phyloP scores from a whole-genome alignment of 352 stramenopile genomes.

The Blastocystis hominis region DNA sequence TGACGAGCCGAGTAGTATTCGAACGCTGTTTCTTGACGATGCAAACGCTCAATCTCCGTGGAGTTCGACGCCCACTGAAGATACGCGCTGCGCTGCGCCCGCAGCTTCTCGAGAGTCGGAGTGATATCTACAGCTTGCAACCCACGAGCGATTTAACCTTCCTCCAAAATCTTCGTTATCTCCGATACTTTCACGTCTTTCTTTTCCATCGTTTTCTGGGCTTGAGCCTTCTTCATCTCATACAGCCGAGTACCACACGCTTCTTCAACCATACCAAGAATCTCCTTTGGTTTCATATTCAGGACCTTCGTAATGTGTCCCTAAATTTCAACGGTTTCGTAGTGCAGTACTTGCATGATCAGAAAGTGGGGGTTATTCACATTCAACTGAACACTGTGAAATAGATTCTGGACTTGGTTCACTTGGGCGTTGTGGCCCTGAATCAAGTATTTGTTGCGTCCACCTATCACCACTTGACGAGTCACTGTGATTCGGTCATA shows the following conservation, averaged over 20 bases:
- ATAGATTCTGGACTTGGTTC: constrained; percentile 95
- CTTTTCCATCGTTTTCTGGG: constrained; percentile 96
- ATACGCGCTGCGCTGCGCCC: constrained; percentile 90
- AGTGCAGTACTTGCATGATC: constrained; percentile 85
- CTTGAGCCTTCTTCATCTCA: constrained; percentile 93
- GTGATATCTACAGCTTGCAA: constrained; percentile 85
- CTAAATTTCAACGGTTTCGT: constrained; percentile 43
- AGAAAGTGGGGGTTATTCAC: constrained; percentile 99
- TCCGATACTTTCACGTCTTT: constrained; percentile 98
- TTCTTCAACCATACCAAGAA: constrained; percentile 98
- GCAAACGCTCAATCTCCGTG: constrained; percentile 88
- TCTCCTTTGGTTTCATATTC: constrained; percentile 99
- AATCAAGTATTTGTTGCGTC: constrained; percentile 98
- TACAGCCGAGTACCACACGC: constrained; percentile 98
- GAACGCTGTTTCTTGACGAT: constrained; percentile 89
- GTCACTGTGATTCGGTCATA: constrained; percentile 96
- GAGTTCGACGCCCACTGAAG: constrained; percentile 94
- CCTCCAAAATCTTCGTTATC: constrained; percentile 85
- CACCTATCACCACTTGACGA: constrained; percentile 82
- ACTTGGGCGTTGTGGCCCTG: constrained; percentile 92
- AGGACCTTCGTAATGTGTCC: constrained; percentile 93
- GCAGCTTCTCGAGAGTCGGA: constrained; percentile 90
- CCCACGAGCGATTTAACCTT: neutral
- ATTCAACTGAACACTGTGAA: constrained; percentile 99
- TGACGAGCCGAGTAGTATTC: constrained; percentile 72